Evolutionary conservation across 495 filamentous ascomycete genomes (phyloP).

Genomic region (Aspergillus baeticus): DNA sequence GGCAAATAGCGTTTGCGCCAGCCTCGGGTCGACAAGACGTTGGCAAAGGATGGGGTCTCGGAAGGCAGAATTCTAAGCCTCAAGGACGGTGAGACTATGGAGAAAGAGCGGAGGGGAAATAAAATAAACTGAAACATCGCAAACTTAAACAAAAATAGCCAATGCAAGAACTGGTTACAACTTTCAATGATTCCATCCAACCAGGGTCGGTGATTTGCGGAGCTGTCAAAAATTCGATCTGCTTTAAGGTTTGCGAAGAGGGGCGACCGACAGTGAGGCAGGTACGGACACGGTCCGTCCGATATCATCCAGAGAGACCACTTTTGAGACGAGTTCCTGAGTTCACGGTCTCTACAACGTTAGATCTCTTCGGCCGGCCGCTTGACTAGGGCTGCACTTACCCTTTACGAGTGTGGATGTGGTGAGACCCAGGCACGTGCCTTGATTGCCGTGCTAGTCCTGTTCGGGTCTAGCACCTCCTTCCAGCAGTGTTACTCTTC

Average conservation of each 20-base stretch:
- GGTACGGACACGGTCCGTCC: background rate
- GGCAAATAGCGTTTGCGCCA: background rate
- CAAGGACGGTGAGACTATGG: background rate
- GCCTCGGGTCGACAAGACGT: background rate
- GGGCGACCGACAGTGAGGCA: background rate
- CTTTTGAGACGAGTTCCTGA: background rate
- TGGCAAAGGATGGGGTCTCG: background rate
- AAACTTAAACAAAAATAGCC: constrained; percentile 3
- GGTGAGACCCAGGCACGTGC: constrained; percentile 1
- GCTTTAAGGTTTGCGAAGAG: background rate
- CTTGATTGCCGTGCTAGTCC: background rate
- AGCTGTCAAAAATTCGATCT: background rate
- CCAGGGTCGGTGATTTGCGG: constrained; percentile 2
- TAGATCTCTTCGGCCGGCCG: no score
- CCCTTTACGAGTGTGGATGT: no score
- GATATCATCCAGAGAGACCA: no score
- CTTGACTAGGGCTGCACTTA: background rate
- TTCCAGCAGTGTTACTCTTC: no score
- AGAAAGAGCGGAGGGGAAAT: background rate
- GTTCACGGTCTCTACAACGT: no score
- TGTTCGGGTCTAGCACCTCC: background rate
- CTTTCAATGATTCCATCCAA: background rate
- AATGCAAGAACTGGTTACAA: constrained; percentile 4
- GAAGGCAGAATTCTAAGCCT: background rate
- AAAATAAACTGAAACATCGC: constrained; percentile 4